A percentile compares a stretch with the other conserved stretches of the same genome.
Evolutionary conservation across 768 basidiomycete genomes (phyloP).

Genomic region (Pseudohyphozyma bogoriensis): DNA sequence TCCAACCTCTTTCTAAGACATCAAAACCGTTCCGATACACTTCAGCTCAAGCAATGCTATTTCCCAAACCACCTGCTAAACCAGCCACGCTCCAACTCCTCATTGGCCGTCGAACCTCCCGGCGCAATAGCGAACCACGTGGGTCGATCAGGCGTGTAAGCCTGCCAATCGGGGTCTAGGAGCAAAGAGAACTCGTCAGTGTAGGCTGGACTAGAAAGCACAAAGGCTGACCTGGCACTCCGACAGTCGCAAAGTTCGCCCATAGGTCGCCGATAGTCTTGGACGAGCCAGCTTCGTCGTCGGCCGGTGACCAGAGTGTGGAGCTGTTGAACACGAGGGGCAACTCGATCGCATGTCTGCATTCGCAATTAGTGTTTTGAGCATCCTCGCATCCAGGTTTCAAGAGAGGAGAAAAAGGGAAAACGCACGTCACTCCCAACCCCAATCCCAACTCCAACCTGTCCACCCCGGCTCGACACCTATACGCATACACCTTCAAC

Average conservation of each 20-base stretch:
- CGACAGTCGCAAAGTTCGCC: constrained; percentile 8
- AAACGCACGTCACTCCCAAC: constrained; percentile 14
- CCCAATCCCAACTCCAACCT: not conserved
- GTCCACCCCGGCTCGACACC: constrained; percentile 3
- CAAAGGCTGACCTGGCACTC: constrained; percentile 21
- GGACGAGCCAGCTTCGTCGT: not conserved
- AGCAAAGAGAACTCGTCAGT: not conserved
- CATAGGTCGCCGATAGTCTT: constrained; percentile 4
- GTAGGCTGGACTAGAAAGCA: not conserved
- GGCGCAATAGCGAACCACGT: constrained; percentile 12
- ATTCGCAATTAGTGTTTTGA: not conserved
- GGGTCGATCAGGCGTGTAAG: not conserved
- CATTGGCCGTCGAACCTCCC: not conserved
- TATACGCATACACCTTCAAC: constrained; percentile 12
- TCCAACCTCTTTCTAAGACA: too few relatives aligned
- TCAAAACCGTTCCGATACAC: too few relatives aligned
- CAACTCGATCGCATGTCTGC: constrained; percentile 20
- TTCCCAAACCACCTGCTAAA: too few relatives aligned
- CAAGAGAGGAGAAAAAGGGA: not conserved
- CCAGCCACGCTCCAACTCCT: too few relatives aligned
- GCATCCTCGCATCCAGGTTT: too few relatives aligned
- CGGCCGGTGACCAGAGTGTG: constrained; percentile 4
- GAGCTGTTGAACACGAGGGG: constrained; percentile 20
- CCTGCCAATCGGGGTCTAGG: constrained; percentile 11
- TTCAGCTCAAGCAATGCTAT: too few relatives aligned